Percentiles rank a stretch among this genome's conserved stretches.
Conservation (phyloP, 768 basidiomycete genomes). For the Boletus coccyginus region DNA sequence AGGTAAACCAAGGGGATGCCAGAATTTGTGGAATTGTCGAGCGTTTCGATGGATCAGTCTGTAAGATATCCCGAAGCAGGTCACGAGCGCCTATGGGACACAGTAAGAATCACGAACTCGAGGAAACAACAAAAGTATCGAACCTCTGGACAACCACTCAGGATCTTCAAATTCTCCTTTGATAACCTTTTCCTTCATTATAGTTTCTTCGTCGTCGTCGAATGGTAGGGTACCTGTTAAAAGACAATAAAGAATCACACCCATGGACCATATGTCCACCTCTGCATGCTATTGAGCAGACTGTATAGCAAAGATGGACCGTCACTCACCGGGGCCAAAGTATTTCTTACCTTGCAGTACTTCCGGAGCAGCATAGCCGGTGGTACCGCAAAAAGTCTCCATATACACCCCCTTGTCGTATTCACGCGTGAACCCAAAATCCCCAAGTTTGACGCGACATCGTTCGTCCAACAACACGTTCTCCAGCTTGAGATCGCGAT, state of each 20-base stretch:
- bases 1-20: conserved; percentile 81
- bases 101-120: conserved; percentile 1
- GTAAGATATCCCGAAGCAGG: conserved; percentile 74
- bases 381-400: conserved; percentile 96
- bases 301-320: neutral
- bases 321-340: conserved; percentile 72
- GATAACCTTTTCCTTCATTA: conserved; percentile 84
- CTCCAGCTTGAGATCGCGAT: conserved; percentile 95
- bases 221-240: conserved; percentile 89
- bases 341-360: conserved; percentile 89
- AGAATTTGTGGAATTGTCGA: conserved; percentile 83
- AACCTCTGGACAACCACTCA: conserved; percentile 86
- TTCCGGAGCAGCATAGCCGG: conserved; percentile 90
- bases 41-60: conserved; percentile 73
- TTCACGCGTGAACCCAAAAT: conserved; percentile 94
- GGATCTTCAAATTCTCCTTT: conserved; percentile 89
- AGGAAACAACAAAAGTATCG: conserved; percentile 17
- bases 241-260: conserved; percentile 86
- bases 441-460: conserved; percentile 89
- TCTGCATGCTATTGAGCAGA: conserved; percentile 45
- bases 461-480: conserved; percentile 91
- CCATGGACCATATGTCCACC: conserved; percentile 95
- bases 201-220: conserved; percentile 81
- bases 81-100: conserved; percentile 71
- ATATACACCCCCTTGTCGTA: conserved; percentile 74